Base-by-base conservation (phyloP, 2,329 filamentous ascomycete genomes). In the Aspergillus luchuensis region DNA sequence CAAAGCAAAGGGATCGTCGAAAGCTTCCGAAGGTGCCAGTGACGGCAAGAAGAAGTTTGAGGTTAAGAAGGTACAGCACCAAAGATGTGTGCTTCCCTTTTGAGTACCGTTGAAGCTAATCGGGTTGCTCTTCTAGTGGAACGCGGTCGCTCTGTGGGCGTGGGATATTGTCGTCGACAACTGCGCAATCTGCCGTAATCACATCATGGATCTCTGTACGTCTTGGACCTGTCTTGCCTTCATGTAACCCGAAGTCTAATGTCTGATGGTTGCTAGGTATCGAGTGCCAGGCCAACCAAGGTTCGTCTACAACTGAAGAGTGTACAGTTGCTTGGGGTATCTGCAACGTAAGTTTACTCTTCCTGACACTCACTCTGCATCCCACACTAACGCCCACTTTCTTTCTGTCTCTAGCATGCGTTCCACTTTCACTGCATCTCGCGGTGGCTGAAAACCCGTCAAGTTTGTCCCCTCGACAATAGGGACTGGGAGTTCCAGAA, bases 381-480 rank as follows among this genome's bases (percentile, higher is more conserved):
- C 63, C 45, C 48, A 19, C 38, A 33, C 63, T 71, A 21, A 70
- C 30, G 39, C 58, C 10, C 11, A 13, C 15, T 13, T 30, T 36
- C 17, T 36, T 39, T 43, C 15, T 48, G 13, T 48, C 28, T 62
- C 60, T 72, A 99, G 95, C 95, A 99, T 75, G 95, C 95, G 30
- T 99, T 99, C 84, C 95, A 99, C 80, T 99, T 99, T 81, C 95
- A 99, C 82, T 99, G 95, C 83, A 99, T 99, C 75, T 98, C 95
- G 11, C 87, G 95, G 79, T 99, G 95, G 95, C 84, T 99, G 61
- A 99, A 99, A 85, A 97, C 95, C n/a, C 89, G 95, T 74, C 95
- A 98, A 76, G 95, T 99, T 53, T 99, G 95, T 75, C 95, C 95
- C 15, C 83, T 99, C 48, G 95, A 99, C 81, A 99, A 99, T 81